Base-by-base conservation (phyloP, 1,284 basidiomycete genomes). In the Schizopora paradoxa region DNA sequence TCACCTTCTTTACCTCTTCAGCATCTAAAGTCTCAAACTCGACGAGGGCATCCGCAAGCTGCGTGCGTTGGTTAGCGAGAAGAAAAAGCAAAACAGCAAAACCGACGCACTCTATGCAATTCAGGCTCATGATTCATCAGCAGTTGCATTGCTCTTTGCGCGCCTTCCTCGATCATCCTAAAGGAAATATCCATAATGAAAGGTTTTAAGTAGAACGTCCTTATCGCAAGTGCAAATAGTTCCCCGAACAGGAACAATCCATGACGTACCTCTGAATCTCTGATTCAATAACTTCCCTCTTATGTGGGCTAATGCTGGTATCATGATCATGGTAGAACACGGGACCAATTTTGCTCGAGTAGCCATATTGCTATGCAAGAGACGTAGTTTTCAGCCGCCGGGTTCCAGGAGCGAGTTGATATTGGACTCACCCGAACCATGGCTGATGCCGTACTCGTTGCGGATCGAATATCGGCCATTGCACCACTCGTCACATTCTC, bases 21-120 rank as follows among this genome's bases (percentile, higher is more conserved):
- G 79, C 73, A 54, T 83, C 82, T 51, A 97, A 69, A n/a, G 93
- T 96, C 71, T 97, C 93, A 66, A 95, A 86, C 62, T 95, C 91
- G 14, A 96, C 80, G 48, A 97, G 70, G 4, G 94, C 93, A 45
- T 77, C 73, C 3, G 93, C 93, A 39, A 96, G 77, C 86, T 92
- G 53, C 23, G 27, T n/a, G n/a, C n/a, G n/a, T n/a, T n/a, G n/a
- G n/a, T n/a, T n/a, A n/a, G n/a, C n/a, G n/a, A n/a, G n/a, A n/a
- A n/a, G n/a, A n/a, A 27, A 31, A 46, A 46, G 49, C 28, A 37
- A 22, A 27, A 32, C 13, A 27, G 35, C 21, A 21, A 43, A 45
- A 29, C 48, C 35, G 40, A 65, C 75, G 54, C 63, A 92, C 90
- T 64, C 69, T 74, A 66, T 95, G 88, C 40, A 97, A 69, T 61